phyloP scores from a whole-genome alignment of 2,329 filamentous ascomycete species.

The Monilinia fructicola region DNA sequence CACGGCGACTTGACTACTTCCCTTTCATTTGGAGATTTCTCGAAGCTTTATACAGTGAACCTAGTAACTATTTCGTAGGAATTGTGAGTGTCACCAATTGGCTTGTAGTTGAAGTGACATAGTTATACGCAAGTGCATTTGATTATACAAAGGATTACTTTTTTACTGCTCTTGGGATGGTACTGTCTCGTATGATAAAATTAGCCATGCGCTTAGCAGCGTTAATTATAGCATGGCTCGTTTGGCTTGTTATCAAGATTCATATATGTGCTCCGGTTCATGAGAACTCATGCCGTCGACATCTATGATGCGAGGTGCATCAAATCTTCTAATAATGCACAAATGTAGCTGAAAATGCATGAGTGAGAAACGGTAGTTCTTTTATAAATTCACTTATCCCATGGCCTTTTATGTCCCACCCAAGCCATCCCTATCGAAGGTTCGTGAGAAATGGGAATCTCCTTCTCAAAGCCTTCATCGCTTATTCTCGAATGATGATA shows the following conservation, averaged over 20 bases:
- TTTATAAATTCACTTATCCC: background rate
- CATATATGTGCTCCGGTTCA: background rate
- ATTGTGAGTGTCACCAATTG: background rate
- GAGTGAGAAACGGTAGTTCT: background rate
- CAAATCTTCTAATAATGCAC: background rate
- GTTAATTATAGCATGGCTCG: background rate
- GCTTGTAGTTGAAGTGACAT: background rate
- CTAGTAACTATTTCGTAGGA: background rate
- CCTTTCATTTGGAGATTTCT: background rate
- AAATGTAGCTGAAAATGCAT: background rate
- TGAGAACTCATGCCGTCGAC: background rate
- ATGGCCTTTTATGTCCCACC: background rate
- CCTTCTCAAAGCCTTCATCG: background rate
- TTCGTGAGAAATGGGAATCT: too few relatives aligned
- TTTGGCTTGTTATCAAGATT: background rate
- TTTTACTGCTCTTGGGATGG: background rate
- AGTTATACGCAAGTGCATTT: conserved; percentile 6
- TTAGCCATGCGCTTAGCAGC: background rate
- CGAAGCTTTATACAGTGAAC: background rate
- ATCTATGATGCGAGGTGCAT: background rate
- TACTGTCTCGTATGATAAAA: background rate
- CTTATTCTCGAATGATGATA: background rate
- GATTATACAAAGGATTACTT: background rate
- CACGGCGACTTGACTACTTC: background rate
- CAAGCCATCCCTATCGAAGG: too few relatives aligned